Conservation (phyloP, 768 basidiomycete genomes). For the Xerocomus brunneocitrinus region DNA sequence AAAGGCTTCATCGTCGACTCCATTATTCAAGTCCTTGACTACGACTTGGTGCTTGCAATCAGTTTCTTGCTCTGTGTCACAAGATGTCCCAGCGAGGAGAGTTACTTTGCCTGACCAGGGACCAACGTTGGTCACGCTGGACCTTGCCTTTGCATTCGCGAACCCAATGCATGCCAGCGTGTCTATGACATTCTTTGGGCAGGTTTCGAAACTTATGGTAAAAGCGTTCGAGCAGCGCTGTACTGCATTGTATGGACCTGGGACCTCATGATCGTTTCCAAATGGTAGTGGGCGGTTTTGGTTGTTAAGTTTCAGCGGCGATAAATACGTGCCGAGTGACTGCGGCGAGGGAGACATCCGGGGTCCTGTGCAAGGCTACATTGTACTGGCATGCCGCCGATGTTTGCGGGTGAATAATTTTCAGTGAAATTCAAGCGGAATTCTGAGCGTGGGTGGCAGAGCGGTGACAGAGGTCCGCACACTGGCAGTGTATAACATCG, state of each 20-base stretch:
- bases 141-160: conserved; percentile 81
- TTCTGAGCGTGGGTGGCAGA: conserved; percentile 1
- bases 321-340: not conserved
- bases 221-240: conserved; percentile 89
- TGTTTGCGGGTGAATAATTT: not conserved
- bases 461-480: conserved; percentile 29
- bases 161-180: conserved; percentile 82
- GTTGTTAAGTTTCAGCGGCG: not conserved
- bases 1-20: conserved; percentile 62
- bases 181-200: conserved; percentile 81
- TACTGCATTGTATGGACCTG: conserved; percentile 59
- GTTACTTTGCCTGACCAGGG: conserved; percentile 25
- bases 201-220: conserved; percentile 86
- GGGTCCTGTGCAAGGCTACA: not conserved
- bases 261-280: conserved; percentile 5
- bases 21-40: conserved; percentile 66
- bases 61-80: conserved; percentile 29
- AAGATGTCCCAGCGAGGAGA: not conserved
- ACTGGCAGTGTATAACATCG: conserved; percentile 33
- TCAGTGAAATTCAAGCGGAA: not conserved
- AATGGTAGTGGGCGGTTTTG: conserved; percentile 7
- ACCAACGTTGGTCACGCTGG: conserved; percentile 80
- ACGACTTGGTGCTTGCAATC: conserved; percentile 76
- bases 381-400: not conserved
- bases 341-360: not conserved